These are phyloP conservation scores for Fusarium abutilonis DNA, from an alignment of 2,329 filamentous ascomycete species.

Conservation along the genomic window DNA sequence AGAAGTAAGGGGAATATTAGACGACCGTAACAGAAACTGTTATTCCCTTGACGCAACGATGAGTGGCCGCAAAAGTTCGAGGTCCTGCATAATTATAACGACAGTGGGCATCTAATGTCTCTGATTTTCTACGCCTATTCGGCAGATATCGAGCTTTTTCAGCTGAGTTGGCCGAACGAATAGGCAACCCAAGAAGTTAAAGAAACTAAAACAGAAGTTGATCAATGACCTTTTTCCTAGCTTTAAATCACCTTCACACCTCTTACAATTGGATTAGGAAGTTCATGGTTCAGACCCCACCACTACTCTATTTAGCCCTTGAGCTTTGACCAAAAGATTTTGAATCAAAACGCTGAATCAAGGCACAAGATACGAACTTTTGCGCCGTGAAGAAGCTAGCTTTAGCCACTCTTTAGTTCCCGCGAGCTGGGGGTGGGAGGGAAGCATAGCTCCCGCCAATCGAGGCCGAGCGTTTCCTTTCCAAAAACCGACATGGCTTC, in stretches of 20 bases:
- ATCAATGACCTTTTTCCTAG: slow-evolving; percentile 2
- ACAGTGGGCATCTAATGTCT: slow-evolving; percentile 7
- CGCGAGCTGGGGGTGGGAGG: slow-evolving; percentile 10
- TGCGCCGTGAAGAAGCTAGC: slow-evolving; percentile 4
- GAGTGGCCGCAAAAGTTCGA: slow-evolving; percentile 5
- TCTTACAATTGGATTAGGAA: slow-evolving; percentile 4
- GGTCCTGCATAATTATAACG: background rate
- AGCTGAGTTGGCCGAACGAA: background rate
- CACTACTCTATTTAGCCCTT: background rate
- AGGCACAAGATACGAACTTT: background rate
- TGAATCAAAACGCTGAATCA: slow-evolving; percentile 6
- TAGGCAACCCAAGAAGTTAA: background rate
- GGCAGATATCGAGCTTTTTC: background rate
- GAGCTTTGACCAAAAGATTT: slow-evolving; percentile 5
- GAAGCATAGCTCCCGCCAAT: slow-evolving; percentile 22
- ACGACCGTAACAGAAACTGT: background rate
- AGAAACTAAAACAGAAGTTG: background rate
- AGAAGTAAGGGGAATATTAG: background rate
- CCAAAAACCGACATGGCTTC: background rate
- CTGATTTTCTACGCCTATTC: background rate
- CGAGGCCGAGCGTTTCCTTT: background rate
- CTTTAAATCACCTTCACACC: background rate
- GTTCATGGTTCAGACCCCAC: slow-evolving; percentile 3
- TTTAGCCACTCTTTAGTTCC: slow-evolving; percentile 30
- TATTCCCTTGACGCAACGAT: background rate